phyloP scores from a whole-genome alignment of 1,284 basidiomycete genomes.

The Rhodotorula sp. region DNA sequence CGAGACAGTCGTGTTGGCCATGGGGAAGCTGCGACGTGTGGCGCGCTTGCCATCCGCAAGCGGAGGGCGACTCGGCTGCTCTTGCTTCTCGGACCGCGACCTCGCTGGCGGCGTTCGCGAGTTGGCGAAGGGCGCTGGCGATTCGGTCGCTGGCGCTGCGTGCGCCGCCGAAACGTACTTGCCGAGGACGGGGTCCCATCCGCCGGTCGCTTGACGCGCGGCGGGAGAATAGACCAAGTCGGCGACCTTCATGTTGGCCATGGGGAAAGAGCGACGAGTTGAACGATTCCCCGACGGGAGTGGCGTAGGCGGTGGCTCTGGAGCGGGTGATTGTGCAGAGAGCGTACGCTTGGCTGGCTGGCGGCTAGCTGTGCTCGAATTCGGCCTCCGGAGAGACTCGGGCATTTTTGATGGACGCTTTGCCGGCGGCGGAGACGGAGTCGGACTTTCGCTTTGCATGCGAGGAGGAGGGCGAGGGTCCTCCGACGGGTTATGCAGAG shows the following conservation, averaged over 20 bases:
- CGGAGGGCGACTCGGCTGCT: background rate
- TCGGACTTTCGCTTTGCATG: background rate
- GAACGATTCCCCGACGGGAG: slow-evolving; percentile 13
- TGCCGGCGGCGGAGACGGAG: slow-evolving; percentile 15
- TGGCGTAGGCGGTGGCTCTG: background rate
- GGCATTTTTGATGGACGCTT: too few relatives aligned
- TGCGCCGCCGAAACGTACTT: slow-evolving; percentile 14
- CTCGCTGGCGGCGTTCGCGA: background rate
- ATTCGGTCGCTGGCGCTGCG: background rate
- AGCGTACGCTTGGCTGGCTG: background rate
- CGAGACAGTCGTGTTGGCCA: background rate
- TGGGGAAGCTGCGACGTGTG: slow-evolving; percentile 22
- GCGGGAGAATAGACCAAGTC: slow-evolving; percentile 24
- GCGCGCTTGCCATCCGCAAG: slow-evolving; percentile 5
- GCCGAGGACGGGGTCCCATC: slow-evolving; percentile 5
- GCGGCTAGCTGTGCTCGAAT: too few relatives aligned
- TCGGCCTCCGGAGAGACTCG: too few relatives aligned
- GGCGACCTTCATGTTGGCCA: slow-evolving; percentile 2
- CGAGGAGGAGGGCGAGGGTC: slow-evolving; percentile 21
- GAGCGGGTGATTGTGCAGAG: background rate
- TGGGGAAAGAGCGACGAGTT: slow-evolving; percentile 25
- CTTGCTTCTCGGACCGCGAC: background rate
- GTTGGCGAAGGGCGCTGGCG: background rate
- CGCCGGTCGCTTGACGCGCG: slow-evolving; percentile 17
- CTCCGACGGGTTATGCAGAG: slow-evolving; percentile 10